These are phyloP conservation scores for Hypericum perforatum DNA, from an alignment of 345 rosid species.

Conservation along the genomic window DNA sequence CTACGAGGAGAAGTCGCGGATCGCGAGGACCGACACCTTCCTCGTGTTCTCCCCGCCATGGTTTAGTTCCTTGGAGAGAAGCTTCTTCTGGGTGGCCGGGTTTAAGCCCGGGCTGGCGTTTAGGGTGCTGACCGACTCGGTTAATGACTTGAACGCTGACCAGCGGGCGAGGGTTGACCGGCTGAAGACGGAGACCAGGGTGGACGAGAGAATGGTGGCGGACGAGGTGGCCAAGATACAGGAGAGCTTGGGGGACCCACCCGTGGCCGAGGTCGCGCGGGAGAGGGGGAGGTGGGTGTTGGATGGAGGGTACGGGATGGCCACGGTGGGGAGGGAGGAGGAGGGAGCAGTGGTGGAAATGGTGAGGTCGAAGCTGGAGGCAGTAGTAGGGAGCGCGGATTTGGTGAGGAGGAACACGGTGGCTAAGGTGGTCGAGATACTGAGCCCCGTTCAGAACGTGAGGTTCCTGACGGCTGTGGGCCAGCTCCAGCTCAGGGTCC, in stretches of 20 bases:
- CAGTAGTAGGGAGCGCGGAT: conserved; percentile 22
- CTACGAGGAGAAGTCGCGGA: conserved; percentile 19
- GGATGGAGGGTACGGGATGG: conserved; percentile 12
- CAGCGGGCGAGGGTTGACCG: conserved; percentile 19
- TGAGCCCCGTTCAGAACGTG: conserved; percentile 23
- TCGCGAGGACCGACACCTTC: conserved; percentile 15
- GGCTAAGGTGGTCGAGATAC: conserved; percentile 15
- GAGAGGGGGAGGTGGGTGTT: conserved; percentile 9
- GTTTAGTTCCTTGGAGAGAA: conserved; percentile 28
- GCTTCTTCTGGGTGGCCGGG: conserved; percentile 30
- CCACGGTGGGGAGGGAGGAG: conserved; percentile 14
- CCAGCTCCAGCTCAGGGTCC: conserved; percentile 20
- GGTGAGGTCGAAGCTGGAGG: conserved; percentile 15
- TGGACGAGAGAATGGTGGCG: conserved; percentile 25
- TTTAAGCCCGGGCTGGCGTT: conserved; percentile 30
- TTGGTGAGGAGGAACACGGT: conserved; percentile 14
- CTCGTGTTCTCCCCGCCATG: conserved; percentile 33
- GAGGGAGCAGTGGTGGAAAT: background rate
- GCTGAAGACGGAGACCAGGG: conserved; percentile 14
- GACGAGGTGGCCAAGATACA: conserved; percentile 32
- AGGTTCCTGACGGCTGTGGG: conserved; percentile 22
- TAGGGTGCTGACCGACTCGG: conserved; percentile 14
- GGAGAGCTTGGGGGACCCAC: conserved; percentile 30
- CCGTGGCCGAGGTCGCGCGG: conserved; percentile 13
- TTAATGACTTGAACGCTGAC: conserved; percentile 14